phyloP scores from a whole-genome alignment of 2,329 filamentous ascomycete species.

The Colletotrichum chlorophyti region DNA sequence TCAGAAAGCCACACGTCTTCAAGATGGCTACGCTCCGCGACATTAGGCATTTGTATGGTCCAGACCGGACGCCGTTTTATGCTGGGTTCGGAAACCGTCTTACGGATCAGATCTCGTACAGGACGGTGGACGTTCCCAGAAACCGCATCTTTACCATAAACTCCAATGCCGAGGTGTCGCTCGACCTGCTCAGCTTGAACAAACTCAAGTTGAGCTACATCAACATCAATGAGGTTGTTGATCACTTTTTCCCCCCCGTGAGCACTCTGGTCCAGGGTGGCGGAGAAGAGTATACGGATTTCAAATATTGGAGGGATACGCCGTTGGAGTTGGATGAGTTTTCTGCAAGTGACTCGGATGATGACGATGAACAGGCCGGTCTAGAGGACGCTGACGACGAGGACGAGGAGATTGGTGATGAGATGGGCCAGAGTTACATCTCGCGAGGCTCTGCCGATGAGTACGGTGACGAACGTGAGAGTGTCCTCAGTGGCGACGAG shows the following conservation, averaged over 20 bases:
- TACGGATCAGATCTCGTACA: slow-evolving; percentile 95
- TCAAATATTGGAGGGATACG: slow-evolving; percentile 91
- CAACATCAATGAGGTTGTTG: slow-evolving; percentile 94
- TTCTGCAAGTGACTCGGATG: slow-evolving; percentile 77
- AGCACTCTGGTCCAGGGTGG: slow-evolving; percentile 86
- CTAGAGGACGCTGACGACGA: slow-evolving; percentile 60
- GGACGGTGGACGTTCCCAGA: slow-evolving; percentile 92
- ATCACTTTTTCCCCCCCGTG: slow-evolving; percentile 96
- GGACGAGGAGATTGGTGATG: slow-evolving; percentile 51
- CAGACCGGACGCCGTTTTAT: slow-evolving; percentile 84
- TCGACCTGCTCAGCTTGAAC: slow-evolving; percentile 89
- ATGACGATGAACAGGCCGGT: slow-evolving; percentile 53
- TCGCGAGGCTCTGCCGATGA: slow-evolving; percentile 57
- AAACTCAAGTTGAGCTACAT: slow-evolving; percentile 97
- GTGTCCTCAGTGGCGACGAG: slow-evolving; percentile 49
- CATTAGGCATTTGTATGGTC: slow-evolving; percentile 86
- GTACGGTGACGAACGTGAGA: slow-evolving; percentile 50
- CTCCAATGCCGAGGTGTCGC: slow-evolving; percentile 91
- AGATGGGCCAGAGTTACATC: slow-evolving; percentile 63
- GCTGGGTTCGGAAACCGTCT: slow-evolving; percentile 96
- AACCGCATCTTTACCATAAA: slow-evolving; percentile 99
- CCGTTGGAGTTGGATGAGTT: slow-evolving; percentile 89
- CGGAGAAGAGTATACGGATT: slow-evolving; percentile 95
- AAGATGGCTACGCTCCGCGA: slow-evolving; percentile 98
- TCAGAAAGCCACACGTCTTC: slow-evolving; percentile 97